A percentile compares a stretch with the other conserved stretches of the same genome.
Conservation (phyloP, 1,284 basidiomycete species). For the Microbotryum intermedium region DNA sequence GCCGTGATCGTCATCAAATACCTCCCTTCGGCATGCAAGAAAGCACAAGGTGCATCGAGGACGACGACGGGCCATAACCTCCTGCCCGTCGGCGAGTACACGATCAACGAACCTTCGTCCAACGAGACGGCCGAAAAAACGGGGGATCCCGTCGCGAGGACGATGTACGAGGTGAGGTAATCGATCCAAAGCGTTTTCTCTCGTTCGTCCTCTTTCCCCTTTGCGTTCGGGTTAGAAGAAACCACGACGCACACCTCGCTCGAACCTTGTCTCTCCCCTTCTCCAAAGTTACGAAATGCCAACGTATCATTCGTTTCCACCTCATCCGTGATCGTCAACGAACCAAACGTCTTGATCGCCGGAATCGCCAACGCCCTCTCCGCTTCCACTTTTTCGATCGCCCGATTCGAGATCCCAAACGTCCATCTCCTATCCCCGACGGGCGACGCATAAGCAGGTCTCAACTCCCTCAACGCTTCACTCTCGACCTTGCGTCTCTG, state of each 20-base stretch:
- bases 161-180: constrained; percentile 62
- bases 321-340: constrained; percentile 51
- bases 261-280: constrained; percentile 50
- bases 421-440: constrained; percentile 14
- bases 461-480: constrained; percentile 49
- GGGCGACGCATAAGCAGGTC: constrained; percentile 30
- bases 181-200: constrained; percentile 72
- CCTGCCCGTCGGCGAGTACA: constrained; percentile 71
- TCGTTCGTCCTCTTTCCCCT: too few species aligned
- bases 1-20: constrained; percentile 64
- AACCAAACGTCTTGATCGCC: constrained; percentile 53
- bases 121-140: constrained; percentile 65
- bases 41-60: constrained; percentile 61
- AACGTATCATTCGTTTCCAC: constrained; percentile 53
- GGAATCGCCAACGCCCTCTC: constrained; percentile 45
- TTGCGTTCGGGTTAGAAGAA: constrained; percentile 38
- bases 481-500: constrained; percentile 4
- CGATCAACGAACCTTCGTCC: constrained; percentile 63
- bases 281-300: constrained; percentile 69
- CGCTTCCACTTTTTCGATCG: constrained; percentile 29
- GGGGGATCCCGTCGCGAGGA: constrained; percentile 56
- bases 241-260: constrained; percentile 57
- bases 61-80: constrained; percentile 65
- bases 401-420: constrained; percentile 17
- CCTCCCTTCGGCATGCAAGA: constrained; percentile 54